Evolutionary conservation across 768 basidiomycete species (phyloP).

Genomic region (Rhodocollybia butyracea): DNA sequence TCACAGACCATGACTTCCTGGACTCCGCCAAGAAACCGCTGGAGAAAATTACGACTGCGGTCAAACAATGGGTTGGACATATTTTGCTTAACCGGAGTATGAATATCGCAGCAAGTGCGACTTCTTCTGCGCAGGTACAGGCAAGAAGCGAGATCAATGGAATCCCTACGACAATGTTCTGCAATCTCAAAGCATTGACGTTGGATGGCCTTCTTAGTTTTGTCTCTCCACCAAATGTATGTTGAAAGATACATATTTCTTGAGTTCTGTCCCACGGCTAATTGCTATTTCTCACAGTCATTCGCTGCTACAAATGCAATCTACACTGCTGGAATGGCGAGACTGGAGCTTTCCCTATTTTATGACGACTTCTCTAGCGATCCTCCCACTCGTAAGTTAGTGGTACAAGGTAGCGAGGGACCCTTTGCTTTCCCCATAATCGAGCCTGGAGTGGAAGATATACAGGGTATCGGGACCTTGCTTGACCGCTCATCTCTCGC

Average conservation of each 20-base stretch:
- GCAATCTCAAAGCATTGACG: background rate
- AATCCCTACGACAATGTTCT: background rate
- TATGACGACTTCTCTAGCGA: background rate
- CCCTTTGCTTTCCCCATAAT: background rate
- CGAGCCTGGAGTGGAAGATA: background rate
- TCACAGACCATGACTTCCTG: background rate
- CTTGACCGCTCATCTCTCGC: background rate
- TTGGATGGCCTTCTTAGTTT: too few species aligned
- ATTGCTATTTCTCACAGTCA: background rate
- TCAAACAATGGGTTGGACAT: background rate
- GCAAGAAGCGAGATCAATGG: background rate
- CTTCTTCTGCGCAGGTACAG: background rate
- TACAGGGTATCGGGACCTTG: background rate
- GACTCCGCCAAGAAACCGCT: background rate
- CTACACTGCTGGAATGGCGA: background rate
- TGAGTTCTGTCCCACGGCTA: too few species aligned
- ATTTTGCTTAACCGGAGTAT: background rate
- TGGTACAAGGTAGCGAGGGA: background rate
- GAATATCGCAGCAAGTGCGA: background rate
- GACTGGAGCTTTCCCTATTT: background rate
- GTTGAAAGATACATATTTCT: too few species aligned
- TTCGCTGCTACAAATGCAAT: background rate
- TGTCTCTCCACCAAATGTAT: too few species aligned
- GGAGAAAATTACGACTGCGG: background rate
- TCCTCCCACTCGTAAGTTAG: background rate